These are phyloP conservation scores for Gynandropsis gynandra DNA, from an alignment of 345 rosid species.

Conservation along the genomic window DNA sequence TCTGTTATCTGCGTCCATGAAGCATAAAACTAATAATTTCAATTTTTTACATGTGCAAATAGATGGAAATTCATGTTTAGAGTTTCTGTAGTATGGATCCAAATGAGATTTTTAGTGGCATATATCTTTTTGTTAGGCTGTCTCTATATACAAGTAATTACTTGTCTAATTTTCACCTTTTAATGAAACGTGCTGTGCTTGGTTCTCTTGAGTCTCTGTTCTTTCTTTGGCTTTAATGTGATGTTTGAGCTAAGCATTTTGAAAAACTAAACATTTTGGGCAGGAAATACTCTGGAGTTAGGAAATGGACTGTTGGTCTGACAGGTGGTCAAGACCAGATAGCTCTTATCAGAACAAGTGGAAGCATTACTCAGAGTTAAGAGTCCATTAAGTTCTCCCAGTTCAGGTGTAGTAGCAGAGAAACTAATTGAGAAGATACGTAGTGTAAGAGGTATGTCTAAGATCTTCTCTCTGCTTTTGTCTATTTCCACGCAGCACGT, in stretches of 20 bases:
- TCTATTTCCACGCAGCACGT: constrained; percentile 3
- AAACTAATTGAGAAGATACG: constrained; percentile 84
- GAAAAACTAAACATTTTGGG: constrained; percentile 18
- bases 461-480: background rate
- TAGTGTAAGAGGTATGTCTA: constrained; percentile 60
- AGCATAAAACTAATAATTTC: background rate
- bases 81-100: constrained; percentile 8
- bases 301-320: constrained; percentile 85
- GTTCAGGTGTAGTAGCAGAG: constrained; percentile 70
- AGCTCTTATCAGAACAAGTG: constrained; percentile 89
- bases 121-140: too few relatives aligned
- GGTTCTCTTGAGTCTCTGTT: too few relatives aligned
- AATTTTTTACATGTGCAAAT: background rate
- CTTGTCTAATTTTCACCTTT: too few relatives aligned
- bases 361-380: constrained; percentile 80
- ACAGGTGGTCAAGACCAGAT: constrained; percentile 69
- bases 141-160: too few relatives aligned
- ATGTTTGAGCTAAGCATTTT: too few relatives aligned
- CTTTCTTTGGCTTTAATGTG: too few relatives aligned
- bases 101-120: background rate
- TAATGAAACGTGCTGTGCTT: too few relatives aligned
- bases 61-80: constrained; percentile 1
- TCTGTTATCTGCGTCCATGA: background rate
- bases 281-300: constrained; percentile 82
- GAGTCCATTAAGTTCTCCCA: constrained; percentile 55